Conservation (phyloP, 2,329 filamentous ascomycete species). For the Xylaria sp. region DNA sequence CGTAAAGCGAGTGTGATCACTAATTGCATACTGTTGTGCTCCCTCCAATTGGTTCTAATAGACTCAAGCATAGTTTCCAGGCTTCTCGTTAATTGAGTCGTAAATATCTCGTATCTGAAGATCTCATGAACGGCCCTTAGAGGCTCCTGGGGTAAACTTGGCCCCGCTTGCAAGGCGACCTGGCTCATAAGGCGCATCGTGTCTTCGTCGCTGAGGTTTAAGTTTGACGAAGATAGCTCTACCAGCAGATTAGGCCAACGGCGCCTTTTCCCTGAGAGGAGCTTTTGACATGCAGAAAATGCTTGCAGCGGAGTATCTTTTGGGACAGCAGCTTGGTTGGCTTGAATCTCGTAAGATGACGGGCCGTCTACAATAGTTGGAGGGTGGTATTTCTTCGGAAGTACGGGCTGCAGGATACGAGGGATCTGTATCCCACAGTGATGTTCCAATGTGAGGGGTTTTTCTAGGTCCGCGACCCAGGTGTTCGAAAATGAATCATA, state of each 20-base stretch:
- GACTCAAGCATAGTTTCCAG: constrained; percentile 56
- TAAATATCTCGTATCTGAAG: constrained; percentile 63
- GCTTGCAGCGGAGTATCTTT: constrained; percentile 60
- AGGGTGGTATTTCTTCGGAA: constrained; percentile 41
- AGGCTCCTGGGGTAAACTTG: constrained; percentile 47
- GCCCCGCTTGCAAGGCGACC: constrained; percentile 67
- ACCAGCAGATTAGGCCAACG: constrained; percentile 63
- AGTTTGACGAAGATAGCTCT: constrained; percentile 62
- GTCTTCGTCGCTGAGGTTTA: constrained; percentile 70
- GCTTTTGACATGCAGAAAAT: constrained; percentile 62
- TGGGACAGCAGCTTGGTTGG: constrained; percentile 62
- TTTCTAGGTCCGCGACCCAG: constrained; percentile 44
- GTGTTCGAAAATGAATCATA: constrained; percentile 45
- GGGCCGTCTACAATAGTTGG: constrained; percentile 53
- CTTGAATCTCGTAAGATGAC: constrained; percentile 65
- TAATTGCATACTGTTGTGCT: constrained; percentile 55
- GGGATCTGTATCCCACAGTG: constrained; percentile 41
- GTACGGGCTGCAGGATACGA: constrained; percentile 33
- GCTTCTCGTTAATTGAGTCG: constrained; percentile 58
- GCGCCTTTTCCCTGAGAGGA: constrained; percentile 57
- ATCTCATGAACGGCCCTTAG: constrained; percentile 61
- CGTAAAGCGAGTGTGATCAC: constrained; percentile 31
- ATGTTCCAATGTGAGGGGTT: constrained; percentile 48
- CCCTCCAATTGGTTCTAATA: constrained; percentile 68
- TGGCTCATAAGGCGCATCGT: constrained; percentile 62